Evolutionary conservation across 371 early-diverging fungal species (phyloP), one percentile per base, ranked within the genome.

Genomic region (Apophysomyces variabilis): DNA sequence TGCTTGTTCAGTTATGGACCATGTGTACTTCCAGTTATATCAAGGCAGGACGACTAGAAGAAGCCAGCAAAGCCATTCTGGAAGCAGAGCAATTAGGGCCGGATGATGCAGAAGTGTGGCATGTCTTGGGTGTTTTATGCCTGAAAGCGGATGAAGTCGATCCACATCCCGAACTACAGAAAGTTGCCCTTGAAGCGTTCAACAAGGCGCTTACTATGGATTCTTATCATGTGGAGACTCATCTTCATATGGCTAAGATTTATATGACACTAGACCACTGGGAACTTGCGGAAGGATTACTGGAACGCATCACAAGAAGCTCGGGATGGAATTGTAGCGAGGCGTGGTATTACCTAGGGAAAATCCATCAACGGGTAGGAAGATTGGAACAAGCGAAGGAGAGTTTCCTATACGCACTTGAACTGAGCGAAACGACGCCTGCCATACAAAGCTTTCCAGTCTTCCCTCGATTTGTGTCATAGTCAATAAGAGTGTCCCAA

Each of bases 11-110:
- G 7, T 64, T 80, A 1, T 80, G 92, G 92, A 74, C 90, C 26
- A 70, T 83, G 60, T 87, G 88, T 9, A 86, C 90, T 1, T 69
- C 80, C 5, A 80, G 85, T 1, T 92, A 86, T 62, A 79, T 87
- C 43, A 72, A 77, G 21, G 79, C 87, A 8, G 83, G 80, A 16
- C 77, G 79, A 16, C 68, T 84, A 38, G 88, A 87, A 3, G 91
- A 90, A 62, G 88, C 89, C 0, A 68, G 73, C 46, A 80, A 84
- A 38, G 89, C 90, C 0, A 69, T 87, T n/a, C 70, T 87, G 45
- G 90, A 88, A 65, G 91, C 90, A 0, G 87, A 90, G 56, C 70
- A 81, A 7, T 64, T 80, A 14, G 80, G 82, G 37, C 60, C 80
- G 39, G 77, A 83, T 8, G 87, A 87, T 69, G 72, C 76, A 0